Evolutionary conservation across 148 eudicot species (phyloP).

Genomic region (Camellia sinensis): DNA sequence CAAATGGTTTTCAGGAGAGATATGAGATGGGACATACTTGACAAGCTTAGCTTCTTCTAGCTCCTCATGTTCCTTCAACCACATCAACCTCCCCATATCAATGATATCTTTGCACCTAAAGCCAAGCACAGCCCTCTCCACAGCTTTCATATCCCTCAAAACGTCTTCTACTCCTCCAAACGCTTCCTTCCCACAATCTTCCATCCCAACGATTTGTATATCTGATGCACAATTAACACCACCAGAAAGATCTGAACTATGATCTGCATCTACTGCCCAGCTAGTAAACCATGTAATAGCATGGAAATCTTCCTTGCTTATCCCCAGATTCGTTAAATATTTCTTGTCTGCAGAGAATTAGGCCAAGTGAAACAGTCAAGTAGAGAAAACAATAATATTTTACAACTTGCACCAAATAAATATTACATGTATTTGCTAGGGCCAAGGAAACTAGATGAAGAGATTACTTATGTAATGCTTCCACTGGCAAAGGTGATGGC

Average conservation of each 20-base stretch:
- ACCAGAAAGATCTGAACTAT: constrained; percentile 47
- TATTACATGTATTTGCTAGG: not conserved
- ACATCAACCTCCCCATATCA: constrained; percentile 79
- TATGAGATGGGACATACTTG: constrained; percentile 64
- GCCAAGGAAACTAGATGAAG: not conserved
- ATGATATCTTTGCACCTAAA: constrained; percentile 97
- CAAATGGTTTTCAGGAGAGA: constrained; percentile 89
- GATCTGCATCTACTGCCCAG: constrained; percentile 98
- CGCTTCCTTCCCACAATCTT: constrained; percentile 26
- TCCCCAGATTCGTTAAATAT: constrained; percentile 49
- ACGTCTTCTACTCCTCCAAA: constrained; percentile 44
- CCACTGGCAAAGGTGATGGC: constrained; percentile 99
- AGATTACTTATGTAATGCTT: constrained; percentile 73
- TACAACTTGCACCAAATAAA: not conserved
- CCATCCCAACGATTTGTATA: constrained; percentile 22
- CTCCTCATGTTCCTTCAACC: constrained; percentile 70
- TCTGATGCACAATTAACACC: constrained; percentile 22
- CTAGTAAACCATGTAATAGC: constrained; percentile 96
- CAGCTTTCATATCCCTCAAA: constrained; percentile 55
- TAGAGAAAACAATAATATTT: not conserved
- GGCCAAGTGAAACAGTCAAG: not conserved
- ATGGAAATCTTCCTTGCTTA: constrained; percentile 70
- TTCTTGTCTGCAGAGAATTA: constrained; percentile 51
- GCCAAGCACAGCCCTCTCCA: constrained; percentile 72
- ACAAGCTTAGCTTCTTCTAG: constrained; percentile 60